Evolutionary conservation across 2,329 filamentous ascomycete genomes (phyloP), one percentile per base, ranked within the genome.

Genomic region (Penicillium sp.): DNA sequence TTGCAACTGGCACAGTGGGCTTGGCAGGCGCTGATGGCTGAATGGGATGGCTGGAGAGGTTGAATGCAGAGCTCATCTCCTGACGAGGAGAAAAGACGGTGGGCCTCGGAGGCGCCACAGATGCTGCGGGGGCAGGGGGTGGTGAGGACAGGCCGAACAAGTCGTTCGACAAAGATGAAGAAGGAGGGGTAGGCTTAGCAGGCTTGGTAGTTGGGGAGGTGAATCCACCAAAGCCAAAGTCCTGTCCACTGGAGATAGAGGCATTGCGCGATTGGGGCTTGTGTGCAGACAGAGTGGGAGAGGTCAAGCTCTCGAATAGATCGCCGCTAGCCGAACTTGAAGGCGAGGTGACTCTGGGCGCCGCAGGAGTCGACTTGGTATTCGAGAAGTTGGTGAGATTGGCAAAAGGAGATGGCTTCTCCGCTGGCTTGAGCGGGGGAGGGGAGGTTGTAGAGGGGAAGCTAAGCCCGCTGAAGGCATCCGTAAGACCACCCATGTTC

Each of bases 381-480:
- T 73, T 80, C 45, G 82, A 78, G 50, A 90, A 83, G 66, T 81
- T 87, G 57, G 83, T 80, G 12, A 89, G 79, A 58, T 82, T 84
- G 22, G 89, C 86, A 76, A 92, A 92, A 1, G 89, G 86, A 56
- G 85, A 84, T 1, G 86, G 79, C 74, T 89, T 89, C 12, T 82
- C 74, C 19, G 72, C 69, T 40, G 76, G 76, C 62, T 80, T 76
- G 26, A 67, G 62, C 24, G 68, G 70, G 13, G 74, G 68, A 49
- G 76, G 71, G 58, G 78, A 81, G 10, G 80, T 76, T n/a, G 81
- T 70, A 7, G 81, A 72, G 45, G 81, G 82, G 59, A 93, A 91
- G 62, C 84, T 89, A 49, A 92, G 76, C 38, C 86, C 84, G 68
- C 89, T 87, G 76, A 94, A 97, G 12, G 93, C 92, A 80, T 97